phyloP scores from a whole-genome alignment of 2,329 filamentous ascomycete species.

The Colletotrichum sp. region DNA sequence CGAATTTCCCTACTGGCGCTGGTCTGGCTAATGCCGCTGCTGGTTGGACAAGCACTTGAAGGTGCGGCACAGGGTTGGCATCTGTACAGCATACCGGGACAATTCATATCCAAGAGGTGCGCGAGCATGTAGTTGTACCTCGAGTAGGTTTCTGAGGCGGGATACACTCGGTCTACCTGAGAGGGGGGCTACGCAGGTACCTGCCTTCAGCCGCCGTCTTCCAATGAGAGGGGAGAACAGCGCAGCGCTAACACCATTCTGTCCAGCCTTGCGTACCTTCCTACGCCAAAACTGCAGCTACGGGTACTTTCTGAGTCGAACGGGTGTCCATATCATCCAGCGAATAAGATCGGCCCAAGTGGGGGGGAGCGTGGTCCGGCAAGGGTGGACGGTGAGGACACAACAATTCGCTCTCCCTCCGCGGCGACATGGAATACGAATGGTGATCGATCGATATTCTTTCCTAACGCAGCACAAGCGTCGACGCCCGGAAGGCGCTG shows the following conservation, averaged over 20 bases:
- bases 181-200: background rate
- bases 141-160: background rate
- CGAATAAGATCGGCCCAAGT: background rate
- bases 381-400: background rate
- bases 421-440: conserved; percentile 13
- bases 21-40: background rate
- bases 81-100: background rate
- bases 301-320: conserved; percentile 8
- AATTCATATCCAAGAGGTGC: background rate
- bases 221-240: background rate
- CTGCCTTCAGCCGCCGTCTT: background rate
- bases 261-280: conserved; percentile 7
- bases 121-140: background rate
- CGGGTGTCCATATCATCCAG: background rate
- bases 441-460: conserved; percentile 17
- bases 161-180: background rate
- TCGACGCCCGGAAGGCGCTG: conserved; percentile 10
- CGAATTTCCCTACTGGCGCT: background rate
- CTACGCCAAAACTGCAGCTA: background rate
- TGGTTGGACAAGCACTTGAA: background rate
- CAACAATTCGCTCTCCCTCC: conserved; percentile 4
- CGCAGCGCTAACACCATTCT: background rate
- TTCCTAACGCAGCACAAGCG: conserved; percentile 19
- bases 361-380: background rate
- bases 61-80: background rate